phyloP scores from a whole-genome alignment of 306 rosid species.

The Cicer pinnatifidum region DNA sequence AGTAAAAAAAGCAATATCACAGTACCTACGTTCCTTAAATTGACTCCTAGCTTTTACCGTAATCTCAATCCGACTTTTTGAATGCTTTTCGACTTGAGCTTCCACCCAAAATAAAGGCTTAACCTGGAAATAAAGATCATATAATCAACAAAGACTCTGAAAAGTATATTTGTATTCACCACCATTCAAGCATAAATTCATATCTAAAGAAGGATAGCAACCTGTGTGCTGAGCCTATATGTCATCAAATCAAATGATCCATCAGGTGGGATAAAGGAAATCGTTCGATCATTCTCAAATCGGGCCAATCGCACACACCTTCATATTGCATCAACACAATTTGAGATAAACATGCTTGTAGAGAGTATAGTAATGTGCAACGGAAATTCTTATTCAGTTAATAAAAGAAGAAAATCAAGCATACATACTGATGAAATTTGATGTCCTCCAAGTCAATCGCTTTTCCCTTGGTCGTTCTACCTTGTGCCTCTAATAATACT shows the following conservation, averaged over 20 bases:
- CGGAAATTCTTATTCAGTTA: not conserved
- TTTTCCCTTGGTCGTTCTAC: constrained; percentile 93
- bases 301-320: constrained; percentile 99
- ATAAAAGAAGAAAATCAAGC: constrained; percentile 49
- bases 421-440: constrained; percentile 96
- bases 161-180: constrained; percentile 34
- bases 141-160: constrained; percentile 32
- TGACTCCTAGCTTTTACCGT: constrained; percentile 97
- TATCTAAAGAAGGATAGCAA: constrained; percentile 46
- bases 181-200: constrained; percentile 41
- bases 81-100: constrained; percentile 97
- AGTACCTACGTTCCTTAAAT: constrained; percentile 98
- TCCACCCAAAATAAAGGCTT: constrained; percentile 98
- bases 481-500: constrained; percentile 91
- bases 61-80: constrained; percentile 95
- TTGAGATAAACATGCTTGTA: constrained; percentile 23
- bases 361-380: constrained; percentile 40
- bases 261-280: constrained; percentile 97
- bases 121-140: constrained; percentile 60
- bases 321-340: constrained; percentile 46
- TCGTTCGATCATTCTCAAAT: constrained; percentile 97
- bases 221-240: constrained; percentile 96
- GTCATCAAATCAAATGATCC: constrained; percentile 99
- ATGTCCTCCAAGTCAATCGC: constrained; percentile 99
- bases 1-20: constrained; percentile 9